These are phyloP conservation scores for Jackrogersella multiformis DNA, from an alignment of 495 filamentous ascomycete genomes.

Conservation along the genomic window DNA sequence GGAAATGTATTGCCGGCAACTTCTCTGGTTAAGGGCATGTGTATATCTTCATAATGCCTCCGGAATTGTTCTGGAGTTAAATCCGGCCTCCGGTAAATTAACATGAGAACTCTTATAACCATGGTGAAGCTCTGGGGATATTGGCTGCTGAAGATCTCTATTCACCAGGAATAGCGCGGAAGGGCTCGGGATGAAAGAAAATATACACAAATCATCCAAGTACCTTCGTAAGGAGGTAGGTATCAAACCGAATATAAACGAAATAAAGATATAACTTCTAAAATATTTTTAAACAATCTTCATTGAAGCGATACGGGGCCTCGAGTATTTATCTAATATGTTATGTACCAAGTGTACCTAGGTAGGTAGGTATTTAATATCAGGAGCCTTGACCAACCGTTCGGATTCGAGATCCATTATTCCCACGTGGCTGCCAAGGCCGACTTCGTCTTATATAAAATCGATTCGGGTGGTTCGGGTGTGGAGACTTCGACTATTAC, in stretches of 20 bases:
- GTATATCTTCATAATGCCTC: conserved; percentile 45
- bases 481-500: neutral
- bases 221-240: too few relatives aligned
- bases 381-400: neutral
- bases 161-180: neutral
- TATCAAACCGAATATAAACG: too few relatives aligned
- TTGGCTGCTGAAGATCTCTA: too few relatives aligned
- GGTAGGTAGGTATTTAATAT: too few relatives aligned
- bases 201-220: too few relatives aligned
- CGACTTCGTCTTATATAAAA: conserved; percentile 5
- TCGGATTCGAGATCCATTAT: neutral
- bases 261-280: too few relatives aligned
- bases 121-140: neutral
- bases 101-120: conserved; percentile 19
- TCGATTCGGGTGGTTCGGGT: neutral
- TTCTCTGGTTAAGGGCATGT: conserved; percentile 42
- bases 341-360: too few relatives aligned
- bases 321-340: too few relatives aligned
- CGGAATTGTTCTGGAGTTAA: conserved; percentile 44
- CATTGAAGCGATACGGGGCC: too few relatives aligned
- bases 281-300: too few relatives aligned
- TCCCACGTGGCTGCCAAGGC: conserved; percentile 5
- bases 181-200: neutral
- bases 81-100: conserved; percentile 42
- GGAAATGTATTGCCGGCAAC: conserved; percentile 44